Evolutionary conservation across 352 stramenopile species (phyloP), one percentile per base, ranked within the genome.

Genomic region (Phytophthora meadii): DNA sequence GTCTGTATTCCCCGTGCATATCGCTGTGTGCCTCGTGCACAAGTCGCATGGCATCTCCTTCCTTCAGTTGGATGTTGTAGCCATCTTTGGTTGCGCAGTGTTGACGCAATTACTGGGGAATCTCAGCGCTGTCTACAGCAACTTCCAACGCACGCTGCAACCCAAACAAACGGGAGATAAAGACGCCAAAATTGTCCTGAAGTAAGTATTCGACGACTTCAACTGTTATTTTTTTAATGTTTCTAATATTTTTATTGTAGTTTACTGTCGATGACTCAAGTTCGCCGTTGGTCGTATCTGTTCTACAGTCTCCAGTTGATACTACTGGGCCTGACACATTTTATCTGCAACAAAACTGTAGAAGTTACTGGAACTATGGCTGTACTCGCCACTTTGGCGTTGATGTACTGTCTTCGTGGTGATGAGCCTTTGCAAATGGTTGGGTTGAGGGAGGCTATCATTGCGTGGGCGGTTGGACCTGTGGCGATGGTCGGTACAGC

Each of bases 51-150:
- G 44, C 47, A 22, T 81, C 9, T 79, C 74, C 14, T 44, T 77
- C n/a, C 37, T 87, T 11, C 72, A 76, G 30, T 10, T 74, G 14
- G 85, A 94, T 27, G 68, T 65, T 30, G n/a, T 77, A 9, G 53
- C 47, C 5, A 69, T 74, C 8, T 28, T 92, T 9, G 41, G 39
- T 24, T 74, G 84, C 67, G 82, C 79, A 8, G 52, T 90, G 45
- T 53, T 94, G 49, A 76, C 89, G 51, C 86, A 94, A 50, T 74
- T 88, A 61, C 57, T 90, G 7, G 79, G 74, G 12, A 94, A 94
- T 36, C 70, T 94, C 53, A 94, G 86, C 61, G 66, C 59, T 2
- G 71, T 92, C 27, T 92, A 92, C 73, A 77, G 69, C 72, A 90
- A 84, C 3, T 91, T 92, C 56, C 83, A 89, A 34, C 81, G 83